A percentile compares a stretch with the other conserved stretches of the same genome.
Evolutionary conservation across 139 green algal species (phyloP).

Genomic region (Yamagishiella unicocca): DNA sequence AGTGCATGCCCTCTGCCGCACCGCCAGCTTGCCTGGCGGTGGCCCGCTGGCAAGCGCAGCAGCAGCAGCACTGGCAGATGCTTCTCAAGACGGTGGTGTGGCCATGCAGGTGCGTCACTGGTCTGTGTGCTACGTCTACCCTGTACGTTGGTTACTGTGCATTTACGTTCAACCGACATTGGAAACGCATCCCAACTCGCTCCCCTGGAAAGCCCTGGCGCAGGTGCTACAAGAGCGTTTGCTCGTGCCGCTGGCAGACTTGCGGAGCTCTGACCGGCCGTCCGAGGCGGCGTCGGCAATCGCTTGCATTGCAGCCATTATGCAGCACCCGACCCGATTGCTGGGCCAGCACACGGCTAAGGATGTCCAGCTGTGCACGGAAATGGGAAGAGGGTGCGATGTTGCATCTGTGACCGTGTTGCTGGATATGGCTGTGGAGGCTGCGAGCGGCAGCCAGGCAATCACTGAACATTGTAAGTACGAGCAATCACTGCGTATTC

Average conservation of each 20-base stretch:
- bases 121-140: too few species aligned
- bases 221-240: constrained; percentile 5
- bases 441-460: not conserved
- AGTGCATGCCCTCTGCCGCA: constrained; percentile 24
- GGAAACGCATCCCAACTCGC: too few species aligned
- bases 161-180: too few species aligned
- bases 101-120: not conserved
- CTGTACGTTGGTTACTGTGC: too few species aligned
- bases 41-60: not conserved
- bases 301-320: not conserved
- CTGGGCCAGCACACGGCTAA: not conserved
- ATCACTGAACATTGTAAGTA: too few species aligned
- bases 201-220: too few species aligned
- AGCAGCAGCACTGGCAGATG: constrained; percentile 22
- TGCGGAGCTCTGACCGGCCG: not conserved
- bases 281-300: not conserved
- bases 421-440: constrained; percentile 23
- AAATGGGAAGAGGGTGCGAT: constrained; percentile 42
- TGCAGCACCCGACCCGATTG: not conserved
- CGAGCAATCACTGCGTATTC: too few species aligned
- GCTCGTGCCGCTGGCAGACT: not conserved
- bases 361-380: not conserved
- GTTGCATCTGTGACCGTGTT: constrained; percentile 24
- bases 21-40: not conserved
- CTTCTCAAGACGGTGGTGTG: not conserved